These are phyloP conservation scores for Cucurbita argyrosperma DNA, from an alignment of 306 rosid species.

Conservation along the genomic window DNA sequence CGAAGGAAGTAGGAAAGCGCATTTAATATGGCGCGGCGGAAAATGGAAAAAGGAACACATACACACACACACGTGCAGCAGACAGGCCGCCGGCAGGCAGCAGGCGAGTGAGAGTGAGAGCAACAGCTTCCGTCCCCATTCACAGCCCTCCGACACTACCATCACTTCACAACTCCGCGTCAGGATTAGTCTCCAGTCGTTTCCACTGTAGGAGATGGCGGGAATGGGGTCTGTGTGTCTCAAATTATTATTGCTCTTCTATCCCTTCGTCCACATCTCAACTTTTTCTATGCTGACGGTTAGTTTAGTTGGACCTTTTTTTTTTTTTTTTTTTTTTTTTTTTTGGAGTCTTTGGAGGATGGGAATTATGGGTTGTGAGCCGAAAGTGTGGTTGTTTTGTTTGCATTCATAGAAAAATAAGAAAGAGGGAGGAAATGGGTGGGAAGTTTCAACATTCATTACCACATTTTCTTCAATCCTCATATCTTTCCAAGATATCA, in stretches of 20 bases:
- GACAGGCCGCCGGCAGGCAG: not conserved
- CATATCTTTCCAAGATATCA: not conserved
- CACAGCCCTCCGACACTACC: no score
- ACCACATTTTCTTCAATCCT: not conserved
- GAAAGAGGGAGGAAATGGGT: no score
- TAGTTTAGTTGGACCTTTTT: no score
- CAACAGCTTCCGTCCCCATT: not conserved
- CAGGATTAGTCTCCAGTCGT: no score
- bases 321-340: no score
- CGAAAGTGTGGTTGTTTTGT: not conserved
- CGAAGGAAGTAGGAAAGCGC: not conserved
- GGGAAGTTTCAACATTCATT: not conserved
- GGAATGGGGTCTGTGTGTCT: not conserved
- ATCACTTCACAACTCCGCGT: no score
- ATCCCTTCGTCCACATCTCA: not conserved
- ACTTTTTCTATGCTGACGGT: not conserved
- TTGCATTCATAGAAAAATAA: not conserved
- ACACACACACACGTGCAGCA: not conserved
- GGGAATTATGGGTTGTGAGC: no score
- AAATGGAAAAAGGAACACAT: not conserved
- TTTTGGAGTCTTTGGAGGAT: no score
- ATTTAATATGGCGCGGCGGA: not conserved
- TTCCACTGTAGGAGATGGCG: not conserved
- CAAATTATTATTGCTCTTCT: not conserved
- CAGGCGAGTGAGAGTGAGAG: no score